Base-by-base conservation (phyloP, 2,329 filamentous ascomycete genomes). In the Pseudopithomyces chartarum region DNA sequence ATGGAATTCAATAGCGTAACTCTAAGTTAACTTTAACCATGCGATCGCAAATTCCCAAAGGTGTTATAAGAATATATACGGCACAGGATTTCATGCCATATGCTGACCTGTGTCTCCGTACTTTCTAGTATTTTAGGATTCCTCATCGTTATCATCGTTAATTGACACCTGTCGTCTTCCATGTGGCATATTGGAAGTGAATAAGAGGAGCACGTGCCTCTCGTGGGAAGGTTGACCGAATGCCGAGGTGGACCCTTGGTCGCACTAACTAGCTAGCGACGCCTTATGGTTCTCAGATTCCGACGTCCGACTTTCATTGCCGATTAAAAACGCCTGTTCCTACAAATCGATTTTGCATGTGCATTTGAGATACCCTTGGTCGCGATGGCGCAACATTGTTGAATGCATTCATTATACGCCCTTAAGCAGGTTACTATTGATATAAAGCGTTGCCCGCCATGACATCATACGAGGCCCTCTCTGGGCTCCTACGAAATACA, bases 381-480 rank as follows among this genome's bases (percentile, higher is more conserved):
- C 38, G 38, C 40, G 23, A 61, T 62, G 52, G 39, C 48, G 39
- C 57, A 56, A 39, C 12, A n/a, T 1, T 49, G 38, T 38, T n/a
- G 22, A 22, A 23, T 40, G 19, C 19, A 38, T 47, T 43, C 13
- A n/a, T 50, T 40, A 15, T 52, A 48, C 50, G 52, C 49, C 45
- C 46, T 55, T 59, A 51, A 23, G 8, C 17, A 32, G 36, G 11
- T 36, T 17, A 26, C 34, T 1, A 32, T 3, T 22, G 11, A 13
- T 13, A 52, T 53, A 34, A 23, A 54, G 42, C 47, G 12, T 17
- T 48, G 45, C 11, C 52, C 54, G 50, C 61, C 40, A 75, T 75
- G 72, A 73, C 70, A 71, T 73, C 72, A 74, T 65, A 62, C 60
- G 69, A 68, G 51, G 67, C 64, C 38, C 60, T 74, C 55, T 60